Evolutionary conservation across 164 flowering plant species (phyloP), one percentile per base, ranked within the genome.

Genomic region (Cinnamomum chago): DNA sequence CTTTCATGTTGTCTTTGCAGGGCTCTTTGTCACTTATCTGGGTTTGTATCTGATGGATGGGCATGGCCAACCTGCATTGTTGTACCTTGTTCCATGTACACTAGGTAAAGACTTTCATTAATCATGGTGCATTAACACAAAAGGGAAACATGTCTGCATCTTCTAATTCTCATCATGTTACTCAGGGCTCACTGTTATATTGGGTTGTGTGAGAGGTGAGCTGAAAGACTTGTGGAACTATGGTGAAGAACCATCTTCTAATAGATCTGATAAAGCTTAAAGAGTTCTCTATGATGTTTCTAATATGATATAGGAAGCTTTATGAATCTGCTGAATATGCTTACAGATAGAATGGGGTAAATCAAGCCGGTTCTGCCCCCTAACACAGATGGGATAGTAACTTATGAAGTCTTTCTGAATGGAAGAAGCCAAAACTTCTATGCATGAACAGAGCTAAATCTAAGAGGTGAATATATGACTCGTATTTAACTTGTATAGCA

Each of bases 71-170:
- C 97, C 97, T 50, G 97, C 97, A 47, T 88, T 92, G 27, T 86
- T 92, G 3, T 92, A 92, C 80, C 93, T 92, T 76, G 97, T 92
- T 82, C 97, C 97, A 25, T 92, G 95, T 76, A 90, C 97, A 27
- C 74, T 92, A 84, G 97, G 97, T 92, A 90, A 82, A 58, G 30
- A 55, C n/a, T 40, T 40, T 40, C 47, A 40, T 40, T 7, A 40
- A 40, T 11, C 10, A 40, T 40, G 47, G 47, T 40, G 47, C 47
- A 1, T 40, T 40, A 40, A 5, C 47, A 7, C 47, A 9, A 40
- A 40, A 40, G 47, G 47, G 47, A 1, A 40, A 40, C 10, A 7
- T 40, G 11, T 9, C 47, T 40, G 2, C 10, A 40, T 40, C 47
- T 35, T 35, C 47, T 40, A 40, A 40, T 40, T 7, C 47, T 40